phyloP scores from a whole-genome alignment of 805 yeast genomes.

The Alloascoidea africana region DNA sequence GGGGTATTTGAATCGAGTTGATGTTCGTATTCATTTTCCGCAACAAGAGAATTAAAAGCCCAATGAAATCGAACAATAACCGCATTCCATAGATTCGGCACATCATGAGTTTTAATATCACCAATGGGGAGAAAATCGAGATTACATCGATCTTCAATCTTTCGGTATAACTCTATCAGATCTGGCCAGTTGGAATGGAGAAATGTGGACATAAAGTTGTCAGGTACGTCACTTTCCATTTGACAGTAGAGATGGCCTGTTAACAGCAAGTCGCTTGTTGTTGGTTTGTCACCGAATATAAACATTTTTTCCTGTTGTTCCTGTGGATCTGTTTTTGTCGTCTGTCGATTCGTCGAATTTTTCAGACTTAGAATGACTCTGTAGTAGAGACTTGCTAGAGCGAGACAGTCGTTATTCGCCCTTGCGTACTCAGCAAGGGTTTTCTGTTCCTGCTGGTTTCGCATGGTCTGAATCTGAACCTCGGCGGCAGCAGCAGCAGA shows the following conservation, averaged over 20 bases:
- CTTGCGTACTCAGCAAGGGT: too few relatives aligned
- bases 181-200: neutral
- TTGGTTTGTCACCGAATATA: neutral
- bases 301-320: neutral
- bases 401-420: too few relatives aligned
- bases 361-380: neutral
- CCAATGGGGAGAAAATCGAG: neutral
- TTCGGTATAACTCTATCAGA: neutral
- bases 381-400: slow-evolving; percentile 1
- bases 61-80: neutral
- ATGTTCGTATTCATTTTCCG: too few relatives aligned
- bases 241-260: neutral
- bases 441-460: too few relatives aligned
- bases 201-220: neutral
- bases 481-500: too few relatives aligned
- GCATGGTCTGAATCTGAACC: too few relatives aligned
- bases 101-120: neutral
- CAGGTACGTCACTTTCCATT: neutral
- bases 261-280: neutral
- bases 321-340: neutral
- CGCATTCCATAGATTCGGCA: slow-evolving; percentile 1
- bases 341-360: neutral
- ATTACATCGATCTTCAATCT: neutral
- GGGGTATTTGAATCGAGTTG: too few relatives aligned
- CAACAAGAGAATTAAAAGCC: neutral